Conservation (phyloP, 345 rosid genomes). For the Triadica sebifera region DNA sequence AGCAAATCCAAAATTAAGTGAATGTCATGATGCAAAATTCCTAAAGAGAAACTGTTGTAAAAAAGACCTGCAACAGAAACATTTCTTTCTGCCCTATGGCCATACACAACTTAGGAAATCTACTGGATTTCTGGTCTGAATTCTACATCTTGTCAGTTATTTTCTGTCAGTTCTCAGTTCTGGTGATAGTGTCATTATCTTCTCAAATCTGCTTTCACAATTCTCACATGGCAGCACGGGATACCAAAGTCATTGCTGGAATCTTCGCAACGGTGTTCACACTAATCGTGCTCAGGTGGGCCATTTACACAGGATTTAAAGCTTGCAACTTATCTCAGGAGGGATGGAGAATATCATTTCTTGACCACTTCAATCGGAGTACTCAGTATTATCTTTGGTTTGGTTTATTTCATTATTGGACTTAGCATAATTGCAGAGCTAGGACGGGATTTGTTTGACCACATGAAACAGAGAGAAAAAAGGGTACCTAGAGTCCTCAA, state of each 20-base stretch:
- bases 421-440: constrained; percentile 30
- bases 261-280: constrained; percentile 13
- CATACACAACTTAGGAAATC: neutral
- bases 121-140: neutral
- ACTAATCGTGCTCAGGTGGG: constrained; percentile 21
- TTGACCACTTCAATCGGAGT: constrained; percentile 32
- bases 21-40: neutral
- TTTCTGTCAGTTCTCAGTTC: neutral
- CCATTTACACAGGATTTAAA: constrained; percentile 27
- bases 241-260: constrained; percentile 11
- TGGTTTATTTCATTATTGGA: constrained; percentile 31
- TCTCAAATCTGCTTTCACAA: neutral
- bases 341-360: constrained; percentile 18
- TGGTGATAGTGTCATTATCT: neutral
- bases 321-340: constrained; percentile 30
- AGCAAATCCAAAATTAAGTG: neutral
- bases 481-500: neutral
- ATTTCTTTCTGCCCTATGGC: neutral
- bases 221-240: constrained; percentile 22
- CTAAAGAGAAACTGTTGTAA: neutral
- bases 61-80: neutral
- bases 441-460: constrained; percentile 16
- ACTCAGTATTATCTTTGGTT: constrained; percentile 30
- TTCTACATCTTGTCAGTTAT: neutral
- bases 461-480: constrained; percentile 5